Evolutionary conservation across 495 filamentous ascomycete genomes (phyloP).

Genomic region (Chaetomium tenue): DNA sequence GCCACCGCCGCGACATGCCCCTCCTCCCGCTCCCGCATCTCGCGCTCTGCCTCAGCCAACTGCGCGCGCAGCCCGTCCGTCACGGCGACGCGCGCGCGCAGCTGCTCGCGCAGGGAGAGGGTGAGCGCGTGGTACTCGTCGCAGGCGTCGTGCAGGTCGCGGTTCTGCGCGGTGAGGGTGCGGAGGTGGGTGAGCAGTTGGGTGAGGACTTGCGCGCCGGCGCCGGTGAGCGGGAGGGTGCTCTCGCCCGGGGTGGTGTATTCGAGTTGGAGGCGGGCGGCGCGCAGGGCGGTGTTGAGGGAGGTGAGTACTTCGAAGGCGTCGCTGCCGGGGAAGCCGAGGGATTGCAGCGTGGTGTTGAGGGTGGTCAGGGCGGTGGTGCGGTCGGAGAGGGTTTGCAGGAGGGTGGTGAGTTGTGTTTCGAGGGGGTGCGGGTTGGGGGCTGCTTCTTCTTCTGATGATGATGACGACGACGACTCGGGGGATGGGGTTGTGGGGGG

Average conservation of each 20-base stretch:
- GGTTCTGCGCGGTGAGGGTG: conserved; percentile 46
- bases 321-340: conserved; percentile 57
- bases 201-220: conserved; percentile 49
- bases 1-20: background rate
- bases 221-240: conserved; percentile 44
- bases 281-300: conserved; percentile 56
- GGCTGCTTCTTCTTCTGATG: conserved; percentile 11
- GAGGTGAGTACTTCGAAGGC: conserved; percentile 51
- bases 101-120: conserved; percentile 48
- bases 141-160: conserved; percentile 54
- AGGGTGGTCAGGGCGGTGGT: conserved; percentile 40
- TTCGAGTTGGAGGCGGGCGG: conserved; percentile 66
- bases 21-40: background rate
- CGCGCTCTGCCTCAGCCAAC: no score
- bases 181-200: conserved; percentile 45
- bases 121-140: conserved; percentile 55
- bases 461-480: background rate
- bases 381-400: conserved; percentile 42
- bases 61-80: conserved; percentile 36
- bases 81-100: conserved; percentile 43
- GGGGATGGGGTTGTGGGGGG: background rate
- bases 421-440: conserved; percentile 27
- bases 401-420: conserved; percentile 34
- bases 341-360: conserved; percentile 40
- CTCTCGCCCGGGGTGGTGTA: conserved; percentile 64